Conservation (phyloP, 169 alveolate genomes). For the Theileria luwenshuni region DNA sequence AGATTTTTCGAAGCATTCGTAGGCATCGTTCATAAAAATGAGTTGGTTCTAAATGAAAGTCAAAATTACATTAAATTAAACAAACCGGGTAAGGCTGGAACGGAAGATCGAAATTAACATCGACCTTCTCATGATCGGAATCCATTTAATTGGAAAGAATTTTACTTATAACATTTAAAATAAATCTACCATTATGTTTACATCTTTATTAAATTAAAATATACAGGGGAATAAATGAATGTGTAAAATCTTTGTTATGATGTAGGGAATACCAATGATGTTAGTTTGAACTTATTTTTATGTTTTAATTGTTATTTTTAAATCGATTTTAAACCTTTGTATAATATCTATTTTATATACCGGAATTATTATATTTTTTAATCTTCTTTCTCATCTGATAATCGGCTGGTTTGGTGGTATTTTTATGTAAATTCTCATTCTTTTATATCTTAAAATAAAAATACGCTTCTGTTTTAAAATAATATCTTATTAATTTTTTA, state of each 20-base stretch:
- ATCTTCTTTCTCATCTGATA: too few relatives aligned
- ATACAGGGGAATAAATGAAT: neutral
- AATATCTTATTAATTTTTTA: too few relatives aligned
- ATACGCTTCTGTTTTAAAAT: too few relatives aligned
- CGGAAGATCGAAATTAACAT: constrained; percentile 44
- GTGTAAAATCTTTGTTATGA: neutral
- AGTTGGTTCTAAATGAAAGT: constrained; percentile 38
- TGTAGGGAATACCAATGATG: constrained; percentile 17
- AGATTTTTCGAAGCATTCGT: constrained; percentile 55
- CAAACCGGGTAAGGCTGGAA: constrained; percentile 65
- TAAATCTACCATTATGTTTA: neutral
- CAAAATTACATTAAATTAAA: neutral
- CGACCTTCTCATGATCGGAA: neutral
- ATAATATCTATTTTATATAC: neutral
- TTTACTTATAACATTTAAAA: neutral
- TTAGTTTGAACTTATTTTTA: neutral
- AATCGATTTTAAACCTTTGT: neutral
- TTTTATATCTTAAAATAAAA: too few relatives aligned
- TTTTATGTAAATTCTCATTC: too few relatives aligned
- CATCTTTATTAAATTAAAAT: neutral
- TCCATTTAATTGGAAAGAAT: neutral
- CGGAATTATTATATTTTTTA: neutral
- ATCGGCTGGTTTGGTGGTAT: too few relatives aligned
- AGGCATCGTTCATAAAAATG: constrained; percentile 59
- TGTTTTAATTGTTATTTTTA: neutral